A percentile compares a stretch with the other conserved stretches of the same genome.
Evolutionary conservation across 2,329 filamentous ascomycete species (phyloP).

Genomic region (Domatiomyces globalis): DNA sequence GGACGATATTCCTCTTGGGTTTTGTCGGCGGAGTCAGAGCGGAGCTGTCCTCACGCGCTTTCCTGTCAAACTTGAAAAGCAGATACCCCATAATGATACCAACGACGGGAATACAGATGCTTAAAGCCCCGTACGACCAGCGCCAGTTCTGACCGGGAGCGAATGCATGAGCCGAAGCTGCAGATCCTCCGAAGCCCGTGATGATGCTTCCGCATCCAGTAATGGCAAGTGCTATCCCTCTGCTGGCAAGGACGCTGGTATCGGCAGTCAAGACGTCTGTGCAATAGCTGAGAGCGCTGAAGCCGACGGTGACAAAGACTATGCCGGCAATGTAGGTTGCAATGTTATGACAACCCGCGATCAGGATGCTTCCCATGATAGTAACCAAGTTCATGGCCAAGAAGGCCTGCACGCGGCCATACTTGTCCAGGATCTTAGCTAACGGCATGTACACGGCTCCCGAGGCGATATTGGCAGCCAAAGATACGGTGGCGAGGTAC

Average conservation of each 20-base stretch:
- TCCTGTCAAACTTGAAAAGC: constrained; percentile 46
- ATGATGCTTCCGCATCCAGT: constrained; percentile 19
- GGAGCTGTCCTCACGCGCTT: constrained; percentile 42
- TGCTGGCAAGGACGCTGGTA: constrained; percentile 22
- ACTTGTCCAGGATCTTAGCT: constrained; percentile 48
- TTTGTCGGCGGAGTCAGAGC: constrained; percentile 33
- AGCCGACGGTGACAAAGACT: constrained; percentile 31
- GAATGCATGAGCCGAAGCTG: constrained; percentile 10
- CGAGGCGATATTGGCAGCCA: not conserved
- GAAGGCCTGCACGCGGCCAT: constrained; percentile 45
- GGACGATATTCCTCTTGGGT: constrained; percentile 29
- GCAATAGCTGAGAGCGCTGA: constrained; percentile 16
- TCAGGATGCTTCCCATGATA: constrained; percentile 39
- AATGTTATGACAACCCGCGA: constrained; percentile 45
- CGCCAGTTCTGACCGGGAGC: constrained; percentile 26
- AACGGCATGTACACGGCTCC: not conserved
- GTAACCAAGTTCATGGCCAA: constrained; percentile 30
- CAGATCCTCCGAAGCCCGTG: constrained; percentile 10
- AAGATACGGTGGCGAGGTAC: not conserved
- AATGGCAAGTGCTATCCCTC: constrained; percentile 10
- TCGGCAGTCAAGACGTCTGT: constrained; percentile 19
- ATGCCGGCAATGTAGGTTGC: constrained; percentile 46
- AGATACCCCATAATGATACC: constrained; percentile 43
- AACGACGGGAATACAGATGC: constrained; percentile 47
- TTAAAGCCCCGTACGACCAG: constrained; percentile 19